These are phyloP conservation scores for Sarcocystis neurona DNA, from an alignment of 169 alveolate species.

Conservation along the genomic window DNA sequence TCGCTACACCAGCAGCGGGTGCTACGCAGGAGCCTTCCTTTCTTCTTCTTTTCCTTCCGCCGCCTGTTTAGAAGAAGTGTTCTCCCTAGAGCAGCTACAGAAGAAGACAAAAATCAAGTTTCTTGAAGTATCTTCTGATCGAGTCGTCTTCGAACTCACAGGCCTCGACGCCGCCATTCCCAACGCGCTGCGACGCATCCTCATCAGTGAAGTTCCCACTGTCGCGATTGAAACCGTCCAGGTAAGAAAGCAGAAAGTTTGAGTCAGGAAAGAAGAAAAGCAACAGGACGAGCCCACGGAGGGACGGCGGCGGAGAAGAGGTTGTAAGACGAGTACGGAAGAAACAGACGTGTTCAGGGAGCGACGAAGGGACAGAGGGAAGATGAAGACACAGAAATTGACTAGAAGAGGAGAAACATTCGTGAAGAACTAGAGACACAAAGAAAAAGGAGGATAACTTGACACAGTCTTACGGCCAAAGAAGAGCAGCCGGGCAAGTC, in stretches of 20 bases:
- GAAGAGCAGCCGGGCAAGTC: too few species aligned
- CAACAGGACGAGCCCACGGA: neutral
- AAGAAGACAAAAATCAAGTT: neutral
- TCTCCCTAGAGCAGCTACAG: neutral
- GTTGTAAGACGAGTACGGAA: neutral
- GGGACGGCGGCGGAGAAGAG: neutral
- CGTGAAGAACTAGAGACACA: too few species aligned
- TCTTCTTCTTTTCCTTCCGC: too few species aligned
- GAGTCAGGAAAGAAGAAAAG: neutral
- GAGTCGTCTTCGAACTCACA: constrained; percentile 72
- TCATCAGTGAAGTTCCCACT: constrained; percentile 93
- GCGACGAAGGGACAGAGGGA: too few species aligned
- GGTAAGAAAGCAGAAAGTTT: neutral
- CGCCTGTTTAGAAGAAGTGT: constrained; percentile 19
- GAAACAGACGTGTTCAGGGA: too few species aligned
- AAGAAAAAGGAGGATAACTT: too few species aligned
- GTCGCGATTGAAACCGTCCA: constrained; percentile 87
- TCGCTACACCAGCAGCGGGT: constrained; percentile 35
- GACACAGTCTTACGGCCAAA: too few species aligned
- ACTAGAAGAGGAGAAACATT: too few species aligned
- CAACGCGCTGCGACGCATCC: constrained; percentile 89
- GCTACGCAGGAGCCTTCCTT: constrained; percentile 26
- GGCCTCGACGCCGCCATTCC: constrained; percentile 90
- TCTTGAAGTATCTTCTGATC: neutral
- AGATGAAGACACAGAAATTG: too few species aligned